Evolutionary conservation across 2,329 filamentous ascomycete genomes (phyloP), one percentile per base, ranked within the genome.

Genomic region (Neofusicoccum laricinum): DNA sequence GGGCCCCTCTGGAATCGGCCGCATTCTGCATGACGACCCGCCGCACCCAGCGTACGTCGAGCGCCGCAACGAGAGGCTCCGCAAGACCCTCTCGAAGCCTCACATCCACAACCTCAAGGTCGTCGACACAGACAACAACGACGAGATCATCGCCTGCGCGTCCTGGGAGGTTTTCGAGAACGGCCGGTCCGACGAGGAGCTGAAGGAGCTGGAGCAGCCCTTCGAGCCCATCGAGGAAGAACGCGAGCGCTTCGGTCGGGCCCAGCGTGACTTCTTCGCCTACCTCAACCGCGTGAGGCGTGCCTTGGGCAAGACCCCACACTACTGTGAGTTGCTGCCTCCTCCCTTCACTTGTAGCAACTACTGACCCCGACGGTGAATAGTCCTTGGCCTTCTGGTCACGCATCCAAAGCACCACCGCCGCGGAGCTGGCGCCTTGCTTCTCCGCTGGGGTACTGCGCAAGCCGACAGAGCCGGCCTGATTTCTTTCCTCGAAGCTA

Each of bases 401-500:
- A 64, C 53, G 10, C 40, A 66, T 15, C 65, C 65, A 15, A 53
- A 57, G 12, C 61, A 66, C 46, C 61, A 63, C 41, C 51, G 55
- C 21, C 65, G 61, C 48, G 48, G 57, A 48, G 49, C 64, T 19
- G 43, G 64, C 40, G 21, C 32, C 19, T 19, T 62, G 63, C 46
- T 62, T 41, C 21, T 66, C 32, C 36, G 36, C 10, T 55, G 66
- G 66, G 65, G 61, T 41, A 30, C 50, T n/a, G 58, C 62, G 30
- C 34, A 57, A 19, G 62, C 55, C n/a, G 79, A 82, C 67, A 65
- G 71, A 50, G 67, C 76, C 53, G 74, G 75, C 0, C 41, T 80
- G 53, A 69, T 71, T 14, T 70, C 69, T 2, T 82, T 79, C 69
- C 58, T 82, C 38, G 78, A 80, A 66, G 72, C 75, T 6, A 77